Evolutionary conservation across 2,329 filamentous ascomycete species (phyloP).

Genomic region (Mycosphaerella arachidis): DNA sequence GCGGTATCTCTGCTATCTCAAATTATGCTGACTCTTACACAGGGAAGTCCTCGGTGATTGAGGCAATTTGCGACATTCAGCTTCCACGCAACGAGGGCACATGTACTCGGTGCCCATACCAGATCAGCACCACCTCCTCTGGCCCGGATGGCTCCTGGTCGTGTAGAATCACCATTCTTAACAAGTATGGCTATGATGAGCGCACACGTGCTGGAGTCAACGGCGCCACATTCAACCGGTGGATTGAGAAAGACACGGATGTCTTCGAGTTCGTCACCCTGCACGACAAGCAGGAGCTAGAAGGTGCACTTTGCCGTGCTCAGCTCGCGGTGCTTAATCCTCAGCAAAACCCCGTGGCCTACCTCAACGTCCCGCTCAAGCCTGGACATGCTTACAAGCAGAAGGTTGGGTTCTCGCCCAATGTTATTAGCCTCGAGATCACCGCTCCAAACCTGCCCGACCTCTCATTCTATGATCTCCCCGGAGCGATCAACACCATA

Average conservation of each 20-base stretch:
- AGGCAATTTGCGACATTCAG: slow-evolving; percentile 56
- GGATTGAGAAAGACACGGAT: slow-evolving; percentile 48
- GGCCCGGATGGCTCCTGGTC: slow-evolving; percentile 51
- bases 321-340: slow-evolving; percentile 76
- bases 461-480: slow-evolving; percentile 79
- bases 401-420: slow-evolving; percentile 71
- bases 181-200: slow-evolving; percentile 57
- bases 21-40: background rate
- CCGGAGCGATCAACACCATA: slow-evolving; percentile 71
- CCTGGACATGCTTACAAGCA: background rate
- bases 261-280: slow-evolving; percentile 60
- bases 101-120: slow-evolving; percentile 73
- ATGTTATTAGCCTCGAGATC: slow-evolving; percentile 73
- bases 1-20: slow-evolving; percentile 48
- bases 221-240: slow-evolving; percentile 62
- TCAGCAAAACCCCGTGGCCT: slow-evolving; percentile 41
- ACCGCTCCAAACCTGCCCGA: slow-evolving; percentile 66
- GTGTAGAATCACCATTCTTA: slow-evolving; percentile 63
- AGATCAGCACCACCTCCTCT: slow-evolving; percentile 63
- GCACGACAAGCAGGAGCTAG: slow-evolving; percentile 58
- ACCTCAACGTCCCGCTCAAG: slow-evolving; percentile 28
- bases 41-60: slow-evolving; percentile 32
- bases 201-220: slow-evolving; percentile 52
- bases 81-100: slow-evolving; percentile 67
- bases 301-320: slow-evolving; percentile 65